These are phyloP conservation scores for Boletus vinaceobasis DNA, from an alignment of 768 basidiomycete species.

Conservation along the genomic window DNA sequence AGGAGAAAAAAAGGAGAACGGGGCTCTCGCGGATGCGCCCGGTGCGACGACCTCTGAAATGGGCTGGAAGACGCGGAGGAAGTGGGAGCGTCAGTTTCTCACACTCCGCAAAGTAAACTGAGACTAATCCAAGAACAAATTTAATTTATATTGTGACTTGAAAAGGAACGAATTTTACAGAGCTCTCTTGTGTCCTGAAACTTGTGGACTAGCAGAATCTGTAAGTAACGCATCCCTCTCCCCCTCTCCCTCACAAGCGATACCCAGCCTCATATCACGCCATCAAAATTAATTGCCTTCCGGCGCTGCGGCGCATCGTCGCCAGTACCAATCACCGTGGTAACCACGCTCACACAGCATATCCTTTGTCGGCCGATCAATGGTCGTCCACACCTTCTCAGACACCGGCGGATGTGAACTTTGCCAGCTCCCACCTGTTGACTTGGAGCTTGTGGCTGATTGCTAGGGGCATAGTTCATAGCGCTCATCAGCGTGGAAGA, in stretches of 20 bases:
- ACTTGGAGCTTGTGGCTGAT: neutral
- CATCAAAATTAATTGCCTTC: neutral
- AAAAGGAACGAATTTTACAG: neutral
- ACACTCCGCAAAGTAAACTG: constrained; percentile 1
- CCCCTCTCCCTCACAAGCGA: no score
- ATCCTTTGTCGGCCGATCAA: neutral
- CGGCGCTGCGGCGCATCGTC: neutral
- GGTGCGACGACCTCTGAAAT: constrained; percentile 21
- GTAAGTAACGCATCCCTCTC: no score
- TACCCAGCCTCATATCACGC: neutral
- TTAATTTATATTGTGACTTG: neutral
- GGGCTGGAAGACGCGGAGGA: neutral
- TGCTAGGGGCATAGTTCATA: neutral
- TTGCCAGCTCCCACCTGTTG: neutral
- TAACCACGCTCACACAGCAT: neutral
- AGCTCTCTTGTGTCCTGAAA: neutral
- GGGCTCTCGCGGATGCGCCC: constrained; percentile 5
- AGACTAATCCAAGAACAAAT: neutral
- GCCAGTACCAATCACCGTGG: neutral
- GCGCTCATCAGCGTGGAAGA: neutral
- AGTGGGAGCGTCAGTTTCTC: constrained; percentile 25
- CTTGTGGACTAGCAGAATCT: no score
- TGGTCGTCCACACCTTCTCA: neutral
- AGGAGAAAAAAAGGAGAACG: neutral
- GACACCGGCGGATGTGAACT: neutral